A percentile compares a stretch with the other conserved stretches of the same genome.
Evolutionary conservation across 305 asterid species (phyloP).

Genomic region (Fraxinus xanthoxyloides): DNA sequence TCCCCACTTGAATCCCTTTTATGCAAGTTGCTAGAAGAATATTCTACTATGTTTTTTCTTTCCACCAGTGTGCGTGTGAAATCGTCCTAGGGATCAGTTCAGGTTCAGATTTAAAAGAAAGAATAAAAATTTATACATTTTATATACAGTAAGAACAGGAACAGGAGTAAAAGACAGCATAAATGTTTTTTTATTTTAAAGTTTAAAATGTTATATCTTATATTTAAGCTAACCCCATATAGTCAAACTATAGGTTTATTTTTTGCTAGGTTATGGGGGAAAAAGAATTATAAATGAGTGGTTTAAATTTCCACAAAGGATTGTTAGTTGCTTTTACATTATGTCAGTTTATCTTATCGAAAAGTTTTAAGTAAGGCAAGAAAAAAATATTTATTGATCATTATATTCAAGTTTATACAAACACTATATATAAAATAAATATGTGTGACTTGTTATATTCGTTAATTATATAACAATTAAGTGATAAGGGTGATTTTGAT

Average conservation of each 20-base stretch:
- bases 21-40: not conserved
- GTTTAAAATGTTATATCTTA: not conserved
- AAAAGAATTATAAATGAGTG: not conserved
- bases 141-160: not conserved
- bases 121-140: not conserved
- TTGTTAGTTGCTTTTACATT: not conserved
- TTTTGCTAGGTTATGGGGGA: not conserved
- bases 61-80: not conserved
- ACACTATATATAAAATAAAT: too few relatives aligned
- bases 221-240: not conserved
- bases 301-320: not conserved
- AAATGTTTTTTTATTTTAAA: too few relatives aligned
- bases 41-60: not conserved
- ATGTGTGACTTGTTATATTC: not conserved
- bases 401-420: too few relatives aligned
- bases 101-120: not conserved
- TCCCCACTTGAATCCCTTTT: not conserved
- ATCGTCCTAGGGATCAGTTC: constrained; percentile 21
- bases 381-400: too few relatives aligned
- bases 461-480: not conserved
- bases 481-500: not conserved
- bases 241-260: not conserved
- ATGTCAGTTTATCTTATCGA: not conserved
- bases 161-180: not conserved
- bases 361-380: not conserved